phyloP scores from a whole-genome alignment of 352 stramenopile genomes.

The Thraustochytrium sp. region DNA sequence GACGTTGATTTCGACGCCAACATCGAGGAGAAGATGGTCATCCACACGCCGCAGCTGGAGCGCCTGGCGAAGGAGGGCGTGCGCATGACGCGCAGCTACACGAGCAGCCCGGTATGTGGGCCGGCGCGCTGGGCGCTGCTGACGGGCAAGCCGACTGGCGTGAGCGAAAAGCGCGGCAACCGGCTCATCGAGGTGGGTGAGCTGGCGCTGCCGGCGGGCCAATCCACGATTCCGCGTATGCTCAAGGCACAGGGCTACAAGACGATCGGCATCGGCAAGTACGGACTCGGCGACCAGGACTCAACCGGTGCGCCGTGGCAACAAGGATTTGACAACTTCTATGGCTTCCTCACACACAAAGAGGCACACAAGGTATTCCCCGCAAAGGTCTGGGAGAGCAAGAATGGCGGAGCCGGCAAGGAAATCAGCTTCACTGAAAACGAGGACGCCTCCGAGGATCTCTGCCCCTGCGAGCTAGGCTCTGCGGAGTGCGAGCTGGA shows the following conservation, averaged over 20 bases:
- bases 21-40: neutral
- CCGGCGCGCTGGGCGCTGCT: conserved; percentile 14
- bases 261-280: conserved; percentile 14
- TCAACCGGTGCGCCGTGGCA: conserved; percentile 3
- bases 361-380: conserved; percentile 12
- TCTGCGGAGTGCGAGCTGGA: neutral
- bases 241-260: neutral
- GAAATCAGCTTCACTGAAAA: neutral
- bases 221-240: neutral
- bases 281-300: neutral
- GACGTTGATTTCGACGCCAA: neutral
- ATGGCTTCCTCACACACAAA: neutral
- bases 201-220: neutral
- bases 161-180: conserved; percentile 18
- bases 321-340: conserved; percentile 36
- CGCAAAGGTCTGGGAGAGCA: neutral
- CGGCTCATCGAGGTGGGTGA: neutral
- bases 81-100: conserved; percentile 31
- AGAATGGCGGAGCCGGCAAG: neutral
- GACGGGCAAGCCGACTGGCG: neutral
- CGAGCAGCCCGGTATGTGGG: neutral
- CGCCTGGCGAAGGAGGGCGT: neutral
- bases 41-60: conserved; percentile 5
- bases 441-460: neutral
- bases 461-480: neutral